Evolutionary conservation across 495 filamentous ascomycete genomes (phyloP), one percentile per base, ranked within the genome.

Genomic region (Xylaria palmicola): DNA sequence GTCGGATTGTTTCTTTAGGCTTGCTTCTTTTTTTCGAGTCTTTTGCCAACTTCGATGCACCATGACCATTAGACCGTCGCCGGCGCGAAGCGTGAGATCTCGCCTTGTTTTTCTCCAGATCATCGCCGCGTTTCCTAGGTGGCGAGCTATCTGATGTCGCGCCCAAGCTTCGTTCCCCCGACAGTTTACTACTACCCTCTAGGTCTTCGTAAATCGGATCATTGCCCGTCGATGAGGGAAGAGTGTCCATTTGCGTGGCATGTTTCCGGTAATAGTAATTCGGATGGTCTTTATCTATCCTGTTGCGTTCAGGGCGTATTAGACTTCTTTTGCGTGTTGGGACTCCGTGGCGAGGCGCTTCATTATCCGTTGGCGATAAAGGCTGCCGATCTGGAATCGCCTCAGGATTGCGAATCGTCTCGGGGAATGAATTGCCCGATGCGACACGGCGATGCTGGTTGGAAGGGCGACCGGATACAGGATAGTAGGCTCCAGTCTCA

Each of bases 201-300:
- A 89, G 62, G 43, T 85, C 87, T 70, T 96, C 93, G 24, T 88
- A 68, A 29, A 94, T 81, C 6, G 92, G 92, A 71, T 97, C 94
- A 63, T 95, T 88, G 49, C 95, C 94, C 0, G 94, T 97, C 19
- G 89, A 88, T 0, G 94, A 96, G 1, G 95, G 95, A 55, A 90
- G 77, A 9, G 90, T 90, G 22, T 87, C 81, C 91, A 98, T 94
- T 55, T 91, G 88, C 41, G 90, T 89, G 10, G 91, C 91, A 83
- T 94, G 90, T 69, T 96, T 88, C 39, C 90, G 85, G 72, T 98
- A 98, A 68, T 96, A 84, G 69, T 96, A 98, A 68, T 98, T 94
- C 9, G 92, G 93, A 71, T 97, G 90, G 62, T 92, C 89, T 57
- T 75, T 81, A 59, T 92, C 88, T 59, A 93, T 88, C 24, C 87